phyloP scores from a whole-genome alignment of 805 yeast genomes.

The Zygosaccharomyces pseudorouxii region DNA sequence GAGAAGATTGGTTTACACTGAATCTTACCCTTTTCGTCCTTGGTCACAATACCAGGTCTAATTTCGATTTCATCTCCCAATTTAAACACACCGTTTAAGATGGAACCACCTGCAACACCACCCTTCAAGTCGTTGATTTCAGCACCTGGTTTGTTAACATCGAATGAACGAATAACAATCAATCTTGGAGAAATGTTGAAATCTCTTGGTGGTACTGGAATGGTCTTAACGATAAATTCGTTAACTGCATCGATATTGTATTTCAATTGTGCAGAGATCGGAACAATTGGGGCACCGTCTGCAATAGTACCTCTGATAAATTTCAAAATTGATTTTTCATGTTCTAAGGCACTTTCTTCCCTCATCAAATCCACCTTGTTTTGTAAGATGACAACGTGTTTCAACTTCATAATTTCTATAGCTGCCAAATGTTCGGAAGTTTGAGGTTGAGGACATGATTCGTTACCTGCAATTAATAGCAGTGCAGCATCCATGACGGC shows the following conservation, averaged over 20 bases:
- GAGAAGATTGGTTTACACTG: conserved; percentile 96
- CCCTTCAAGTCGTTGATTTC: conserved; percentile 96
- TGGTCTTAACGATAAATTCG: conserved; percentile 85
- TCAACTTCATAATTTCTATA: conserved; percentile 96
- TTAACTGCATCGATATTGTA: conserved; percentile 98
- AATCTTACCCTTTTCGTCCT: conserved; percentile 80
- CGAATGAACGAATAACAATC: conserved; percentile 96
- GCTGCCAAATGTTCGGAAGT: conserved; percentile 99
- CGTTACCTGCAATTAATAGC: conserved; percentile 94
- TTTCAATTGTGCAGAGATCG: conserved; percentile 97
- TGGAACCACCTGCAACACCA: conserved; percentile 99
- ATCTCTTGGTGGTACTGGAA: conserved; percentile 96
- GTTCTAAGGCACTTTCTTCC: conserved; percentile 94
- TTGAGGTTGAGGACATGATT: conserved; percentile 99
- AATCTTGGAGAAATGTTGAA: conserved; percentile 89
- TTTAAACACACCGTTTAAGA: conserved; percentile 92
- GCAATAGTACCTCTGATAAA: conserved; percentile 98
- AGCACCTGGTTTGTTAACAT: conserved; percentile 98
- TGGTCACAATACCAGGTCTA: conserved; percentile 98
- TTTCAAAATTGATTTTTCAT: conserved; percentile 84
- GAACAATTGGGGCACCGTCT: conserved; percentile 98
- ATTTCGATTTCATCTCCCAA: conserved; percentile 98
- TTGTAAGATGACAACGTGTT: conserved; percentile 92
- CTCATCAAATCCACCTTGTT: conserved; percentile 98
- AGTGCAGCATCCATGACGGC: conserved; percentile 99